A percentile compares a stretch with the other conserved stretches of the same genome.
phyloP scores from a whole-genome alignment of 352 stramenopile genomes.

The Phytophthora pinifolia region DNA sequence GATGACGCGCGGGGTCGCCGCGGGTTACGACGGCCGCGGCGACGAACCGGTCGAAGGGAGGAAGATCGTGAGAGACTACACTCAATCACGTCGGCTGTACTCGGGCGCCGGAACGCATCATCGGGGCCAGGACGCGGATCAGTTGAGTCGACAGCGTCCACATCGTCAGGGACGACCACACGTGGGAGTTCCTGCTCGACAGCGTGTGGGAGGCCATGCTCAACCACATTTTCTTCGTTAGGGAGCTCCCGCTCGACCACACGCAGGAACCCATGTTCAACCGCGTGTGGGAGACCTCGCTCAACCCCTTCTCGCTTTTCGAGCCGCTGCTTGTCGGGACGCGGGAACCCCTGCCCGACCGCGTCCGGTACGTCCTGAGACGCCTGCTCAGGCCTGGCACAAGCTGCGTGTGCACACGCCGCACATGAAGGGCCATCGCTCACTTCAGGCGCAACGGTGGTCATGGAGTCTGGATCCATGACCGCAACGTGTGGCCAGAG shows the following conservation, averaged over 20 bases:
- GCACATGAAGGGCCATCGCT: conserved; percentile 23
- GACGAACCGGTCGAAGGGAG: conserved; percentile 9
- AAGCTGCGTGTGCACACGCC: conserved; percentile 3
- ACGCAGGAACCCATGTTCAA: conserved; percentile 11
- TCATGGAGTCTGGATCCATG: conserved; percentile 20
- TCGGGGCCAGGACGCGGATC: conserved; percentile 9
- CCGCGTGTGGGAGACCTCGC: conserved; percentile 5
- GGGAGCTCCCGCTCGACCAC: conserved; percentile 14
- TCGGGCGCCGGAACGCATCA: conserved; percentile 8
- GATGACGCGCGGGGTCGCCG: neutral
- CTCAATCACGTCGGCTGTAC: conserved; percentile 13
- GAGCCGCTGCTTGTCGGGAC: conserved; percentile 15
- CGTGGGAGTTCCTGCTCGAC: too few species aligned
- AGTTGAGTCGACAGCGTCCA: neutral
- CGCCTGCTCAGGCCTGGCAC: conserved; percentile 9
- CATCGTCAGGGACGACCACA: too few species aligned
- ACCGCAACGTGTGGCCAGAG: conserved; percentile 12
- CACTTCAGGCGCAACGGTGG: neutral
- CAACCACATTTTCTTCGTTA: neutral
- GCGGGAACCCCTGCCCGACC: conserved; percentile 18
- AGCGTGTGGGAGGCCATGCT: too few species aligned
- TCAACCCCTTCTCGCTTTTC: neutral
- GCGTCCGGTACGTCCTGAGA: conserved; percentile 12
- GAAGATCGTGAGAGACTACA: conserved; percentile 16
- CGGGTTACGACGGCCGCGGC: conserved; percentile 6